phyloP scores from a whole-genome alignment of 1,284 basidiomycete species.

The Tilletia walkeri region DNA sequence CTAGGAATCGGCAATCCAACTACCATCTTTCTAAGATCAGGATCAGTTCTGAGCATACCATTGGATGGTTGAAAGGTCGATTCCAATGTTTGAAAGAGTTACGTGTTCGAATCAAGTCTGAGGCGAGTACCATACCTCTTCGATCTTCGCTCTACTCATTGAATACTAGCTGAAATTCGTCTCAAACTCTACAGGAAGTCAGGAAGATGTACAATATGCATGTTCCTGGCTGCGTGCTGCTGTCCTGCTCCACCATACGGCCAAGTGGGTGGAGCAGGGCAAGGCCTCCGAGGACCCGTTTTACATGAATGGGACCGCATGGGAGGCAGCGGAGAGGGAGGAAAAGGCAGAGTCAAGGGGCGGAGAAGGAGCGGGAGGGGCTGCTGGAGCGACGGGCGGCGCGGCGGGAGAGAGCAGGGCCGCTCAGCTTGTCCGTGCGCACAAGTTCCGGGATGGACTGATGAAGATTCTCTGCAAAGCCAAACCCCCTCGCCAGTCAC shows the following conservation, averaged over 20 bases:
- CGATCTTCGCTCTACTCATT: neutral
- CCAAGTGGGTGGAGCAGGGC: neutral
- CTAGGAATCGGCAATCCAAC: neutral
- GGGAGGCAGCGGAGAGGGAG: neutral
- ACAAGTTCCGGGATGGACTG: neutral
- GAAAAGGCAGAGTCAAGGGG: neutral
- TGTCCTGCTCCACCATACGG: neutral
- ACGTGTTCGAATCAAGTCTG: neutral
- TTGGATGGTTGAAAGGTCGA: conserved; percentile 2
- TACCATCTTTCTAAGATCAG: conserved; percentile 3
- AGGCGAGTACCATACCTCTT: neutral
- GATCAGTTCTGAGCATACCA: conserved; percentile 3
- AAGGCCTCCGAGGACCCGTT: neutral
- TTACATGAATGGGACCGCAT: neutral
- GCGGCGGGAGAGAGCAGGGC: neutral
- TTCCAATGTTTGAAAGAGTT: conserved; percentile 2
- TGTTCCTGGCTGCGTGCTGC: neutral
- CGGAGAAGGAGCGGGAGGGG: neutral
- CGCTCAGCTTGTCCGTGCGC: neutral
- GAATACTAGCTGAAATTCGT: neutral
- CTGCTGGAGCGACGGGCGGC: neutral
- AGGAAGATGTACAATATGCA: conserved; percentile 5
- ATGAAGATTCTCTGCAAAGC: neutral
- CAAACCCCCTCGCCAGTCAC: neutral
- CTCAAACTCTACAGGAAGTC: neutral